Percentiles rank a stretch among this genome's conserved stretches.
phyloP scores from a whole-genome alignment of 768 basidiomycete species.

The Termitomyces heimii region DNA sequence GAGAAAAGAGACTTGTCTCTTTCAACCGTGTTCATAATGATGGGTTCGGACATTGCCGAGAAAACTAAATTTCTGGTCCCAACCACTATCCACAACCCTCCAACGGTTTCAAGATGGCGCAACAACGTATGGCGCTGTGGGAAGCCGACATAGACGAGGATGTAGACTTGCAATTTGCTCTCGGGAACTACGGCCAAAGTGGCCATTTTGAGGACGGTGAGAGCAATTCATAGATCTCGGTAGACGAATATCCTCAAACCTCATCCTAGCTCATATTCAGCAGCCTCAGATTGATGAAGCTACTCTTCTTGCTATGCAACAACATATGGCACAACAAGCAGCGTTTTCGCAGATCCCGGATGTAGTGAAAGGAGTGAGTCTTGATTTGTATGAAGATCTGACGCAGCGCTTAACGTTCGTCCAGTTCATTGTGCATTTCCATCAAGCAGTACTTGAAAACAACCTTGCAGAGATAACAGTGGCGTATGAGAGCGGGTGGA shows the following conservation, averaged over 20 bases:
- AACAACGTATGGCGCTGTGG: slow-evolving; percentile 70
- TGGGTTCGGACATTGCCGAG: slow-evolving; percentile 27
- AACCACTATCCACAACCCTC: slow-evolving; percentile 1
- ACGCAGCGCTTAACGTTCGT: background rate
- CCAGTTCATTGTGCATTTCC: slow-evolving; percentile 93
- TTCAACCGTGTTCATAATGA: background rate
- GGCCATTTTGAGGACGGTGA: slow-evolving; percentile 64
- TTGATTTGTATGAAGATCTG: slow-evolving; percentile 1
- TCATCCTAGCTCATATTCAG: slow-evolving; percentile 35
- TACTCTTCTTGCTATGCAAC: slow-evolving; percentile 67
- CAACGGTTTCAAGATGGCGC: slow-evolving; percentile 36
- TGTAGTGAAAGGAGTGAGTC: slow-evolving; percentile 77
- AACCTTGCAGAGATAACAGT: slow-evolving; percentile 87
- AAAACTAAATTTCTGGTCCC: slow-evolving; percentile 24
- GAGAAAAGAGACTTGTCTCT: background rate
- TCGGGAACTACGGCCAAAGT: slow-evolving; percentile 65
- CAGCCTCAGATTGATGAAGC: slow-evolving; percentile 69
- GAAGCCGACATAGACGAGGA: slow-evolving; percentile 81
- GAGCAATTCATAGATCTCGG: slow-evolving; percentile 6
- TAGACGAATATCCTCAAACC: slow-evolving; percentile 7
- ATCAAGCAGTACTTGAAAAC: slow-evolving; percentile 87
- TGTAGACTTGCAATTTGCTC: slow-evolving; percentile 63
- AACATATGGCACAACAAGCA: slow-evolving; percentile 78
- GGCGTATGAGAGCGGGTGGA: slow-evolving; percentile 97
- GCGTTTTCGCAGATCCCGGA: slow-evolving; percentile 84